A percentile compares a stretch with the other conserved stretches of the same genome.
These are phyloP conservation scores for Fusarium brachygibbosum DNA, from an alignment of 2,329 filamentous ascomycete genomes.

Conservation along the genomic window DNA sequence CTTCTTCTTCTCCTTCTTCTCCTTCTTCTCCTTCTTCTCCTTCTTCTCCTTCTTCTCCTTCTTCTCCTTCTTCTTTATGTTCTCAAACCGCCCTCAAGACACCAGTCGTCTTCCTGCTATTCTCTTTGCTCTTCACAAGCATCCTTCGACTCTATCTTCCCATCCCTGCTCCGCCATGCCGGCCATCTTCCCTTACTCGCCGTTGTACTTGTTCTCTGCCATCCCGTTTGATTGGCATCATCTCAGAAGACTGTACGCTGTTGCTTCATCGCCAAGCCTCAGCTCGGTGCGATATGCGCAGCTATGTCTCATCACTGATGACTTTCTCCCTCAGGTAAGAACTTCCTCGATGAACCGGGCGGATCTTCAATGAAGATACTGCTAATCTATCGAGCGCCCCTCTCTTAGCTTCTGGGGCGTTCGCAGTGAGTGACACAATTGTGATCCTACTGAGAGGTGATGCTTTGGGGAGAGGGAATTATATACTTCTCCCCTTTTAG, in stretches of 20 bases:
- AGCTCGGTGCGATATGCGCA: slow-evolving; percentile 2
- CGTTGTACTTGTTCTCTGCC: background rate
- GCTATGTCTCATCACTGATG: slow-evolving; percentile 17
- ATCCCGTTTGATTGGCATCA: background rate
- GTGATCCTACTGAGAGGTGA: background rate
- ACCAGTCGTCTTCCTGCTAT: too few relatives aligned
- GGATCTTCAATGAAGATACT: slow-evolving; percentile 5
- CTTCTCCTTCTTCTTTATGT: too few relatives aligned
- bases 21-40: too few relatives aligned
- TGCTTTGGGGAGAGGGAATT: background rate
- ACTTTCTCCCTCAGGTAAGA: background rate
- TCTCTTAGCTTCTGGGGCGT: background rate
- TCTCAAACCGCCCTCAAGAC: too few relatives aligned
- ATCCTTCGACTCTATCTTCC: too few relatives aligned
- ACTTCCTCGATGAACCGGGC: background rate
- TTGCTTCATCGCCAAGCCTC: slow-evolving; percentile 14
- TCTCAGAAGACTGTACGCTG: slow-evolving; percentile 17
- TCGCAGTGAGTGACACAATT: background rate
- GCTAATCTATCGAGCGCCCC: background rate
- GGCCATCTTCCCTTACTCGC: background rate
- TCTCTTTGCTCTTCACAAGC: too few relatives aligned
- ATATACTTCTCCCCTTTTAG: background rate
- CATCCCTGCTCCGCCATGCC: too few relatives aligned
- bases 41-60: too few relatives aligned
- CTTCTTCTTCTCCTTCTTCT: too few relatives aligned